Conservation (phyloP, 2,329 filamentous ascomycete genomes). For the Davidsoniella virescens region DNA sequence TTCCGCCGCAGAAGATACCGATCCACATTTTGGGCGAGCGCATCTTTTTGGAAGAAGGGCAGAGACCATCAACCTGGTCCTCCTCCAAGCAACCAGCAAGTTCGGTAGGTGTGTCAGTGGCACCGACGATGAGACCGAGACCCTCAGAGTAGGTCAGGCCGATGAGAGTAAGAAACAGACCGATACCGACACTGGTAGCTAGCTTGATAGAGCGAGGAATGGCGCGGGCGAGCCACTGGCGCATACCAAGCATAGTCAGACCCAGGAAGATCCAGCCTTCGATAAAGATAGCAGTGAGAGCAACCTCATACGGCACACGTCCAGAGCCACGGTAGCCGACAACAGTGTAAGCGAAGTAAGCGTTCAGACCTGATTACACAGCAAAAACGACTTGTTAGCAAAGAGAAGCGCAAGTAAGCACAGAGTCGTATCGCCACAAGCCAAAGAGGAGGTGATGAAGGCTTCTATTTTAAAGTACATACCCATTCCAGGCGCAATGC, state of each 20-base stretch:
- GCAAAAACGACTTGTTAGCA: slow-evolving; percentile 7
- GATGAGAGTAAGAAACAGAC: slow-evolving; percentile 63
- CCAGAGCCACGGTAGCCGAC: slow-evolving; percentile 64
- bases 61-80: slow-evolving; percentile 33
- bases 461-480: slow-evolving; percentile 11
- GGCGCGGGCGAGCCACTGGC: slow-evolving; percentile 73
- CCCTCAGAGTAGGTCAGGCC: slow-evolving; percentile 67
- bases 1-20: slow-evolving; percentile 71
- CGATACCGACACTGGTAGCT: slow-evolving; percentile 72
- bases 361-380: slow-evolving; percentile 45
- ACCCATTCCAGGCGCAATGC: slow-evolving; percentile 26
- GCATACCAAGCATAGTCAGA: slow-evolving; percentile 62
- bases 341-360: slow-evolving; percentile 64
- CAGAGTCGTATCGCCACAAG: too few species aligned
- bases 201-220: slow-evolving; percentile 77
- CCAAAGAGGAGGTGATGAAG: too few species aligned
- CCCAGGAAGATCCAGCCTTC: slow-evolving; percentile 76
- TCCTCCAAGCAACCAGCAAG: slow-evolving; percentile 50
- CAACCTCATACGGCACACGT: slow-evolving; percentile 55
- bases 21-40: slow-evolving; percentile 72
- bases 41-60: slow-evolving; percentile 51
- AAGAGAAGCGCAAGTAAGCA: neutral
- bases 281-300: slow-evolving; percentile 73
- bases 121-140: slow-evolving; percentile 62
- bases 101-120: slow-evolving; percentile 50